Evolutionary conservation across 2,329 filamentous ascomycete species (phyloP).

Genomic region (Monosporascus sp.): DNA sequence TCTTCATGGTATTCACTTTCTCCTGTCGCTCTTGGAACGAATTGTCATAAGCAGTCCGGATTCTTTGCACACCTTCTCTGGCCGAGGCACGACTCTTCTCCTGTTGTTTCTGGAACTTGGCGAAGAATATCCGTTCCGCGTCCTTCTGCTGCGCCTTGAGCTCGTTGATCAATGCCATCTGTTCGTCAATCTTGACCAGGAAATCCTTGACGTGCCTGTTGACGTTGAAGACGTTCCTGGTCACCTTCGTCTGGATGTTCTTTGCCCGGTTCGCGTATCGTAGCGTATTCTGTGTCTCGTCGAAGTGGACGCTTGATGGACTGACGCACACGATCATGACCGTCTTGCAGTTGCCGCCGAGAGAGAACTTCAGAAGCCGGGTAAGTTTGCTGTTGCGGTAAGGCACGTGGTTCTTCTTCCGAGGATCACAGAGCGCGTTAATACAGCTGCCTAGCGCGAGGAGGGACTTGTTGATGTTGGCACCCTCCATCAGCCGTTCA

Average conservation of each 20-base stretch:
- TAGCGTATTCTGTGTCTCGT: constrained; percentile 96
- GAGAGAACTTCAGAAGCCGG: constrained; percentile 88
- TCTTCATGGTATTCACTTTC: constrained; percentile 73
- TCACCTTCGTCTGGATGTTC: constrained; percentile 99
- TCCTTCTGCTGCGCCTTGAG: constrained; percentile 90
- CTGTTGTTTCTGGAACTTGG: constrained; percentile 84
- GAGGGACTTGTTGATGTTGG: constrained; percentile 98
- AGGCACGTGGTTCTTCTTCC: constrained; percentile 88
- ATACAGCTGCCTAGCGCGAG: constrained; percentile 94
- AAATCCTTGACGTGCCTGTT: constrained; percentile 99
- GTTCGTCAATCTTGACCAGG: constrained; percentile 97
- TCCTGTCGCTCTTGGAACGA: constrained; percentile 72
- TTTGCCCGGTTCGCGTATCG: constrained; percentile 97
- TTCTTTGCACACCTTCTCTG: constrained; percentile 72
- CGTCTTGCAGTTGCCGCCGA: constrained; percentile 96
- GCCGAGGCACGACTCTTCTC: constrained; percentile 75
- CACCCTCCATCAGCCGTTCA: constrained; percentile 84
- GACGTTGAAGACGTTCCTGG: constrained; percentile 98
- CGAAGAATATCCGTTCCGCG: constrained; percentile 72
- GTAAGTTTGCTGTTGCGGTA: constrained; percentile 98
- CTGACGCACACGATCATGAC: constrained; percentile 99
- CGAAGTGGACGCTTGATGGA: constrained; percentile 92
- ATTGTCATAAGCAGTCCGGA: constrained; percentile 80
- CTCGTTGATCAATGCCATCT: constrained; percentile 95
- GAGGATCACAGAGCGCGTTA: constrained; percentile 91